Base-by-base conservation (phyloP, 2,329 filamentous ascomycete species). In the Pseudogymnoascus sp. region DNA sequence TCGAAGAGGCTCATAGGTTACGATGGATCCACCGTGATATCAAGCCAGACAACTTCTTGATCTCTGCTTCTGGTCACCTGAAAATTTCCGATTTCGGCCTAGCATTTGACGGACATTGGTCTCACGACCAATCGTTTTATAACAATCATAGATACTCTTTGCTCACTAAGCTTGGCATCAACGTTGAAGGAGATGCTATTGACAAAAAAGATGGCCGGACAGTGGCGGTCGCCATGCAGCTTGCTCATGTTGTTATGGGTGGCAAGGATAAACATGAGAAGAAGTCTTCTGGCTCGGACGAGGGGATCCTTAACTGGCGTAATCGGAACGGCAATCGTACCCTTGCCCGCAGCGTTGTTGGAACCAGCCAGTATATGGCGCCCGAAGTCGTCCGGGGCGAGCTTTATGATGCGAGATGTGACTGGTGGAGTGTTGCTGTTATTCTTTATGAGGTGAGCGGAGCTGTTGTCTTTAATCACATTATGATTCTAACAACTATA, bases 361-460 rank as follows among this genome's bases (percentile, higher is more conserved):
- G 93, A 2, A 97, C 94, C 2, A 96, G 92, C 72, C 93, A 97
- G 72, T 97, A 97, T 77, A 97, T 97, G 94, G 93, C 94, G 0
- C 93, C 93, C 1, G 94, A 97, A 77, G 90, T 97, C 15, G 87
- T 97, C 63, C 80, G 83, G 66, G 90, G 92, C 29, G 83, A 91
- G 58, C 77, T 82, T 37, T 97, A 97, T 73, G 94, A 97, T 75
- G 93, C 90, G 31, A 83, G 93, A 70, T 97, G 93, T 75, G 93
- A 97, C 75, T 97, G 84, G 91, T 97, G 90, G 93, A 97, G 92
- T 75, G 84, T 97, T 68, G 93, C 92, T 60, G 86, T 97, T 71
- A 97, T 97, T 71, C 76, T 97, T 62, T 97, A 90, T 70, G 93
- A 97, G 74, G 83, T 82, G 68, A 61, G 71, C 66, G 35, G 4